These are phyloP conservation scores for Lagerstroemia fauriei DNA, from an alignment of 441 rosid genomes.

Conservation along the genomic window DNA sequence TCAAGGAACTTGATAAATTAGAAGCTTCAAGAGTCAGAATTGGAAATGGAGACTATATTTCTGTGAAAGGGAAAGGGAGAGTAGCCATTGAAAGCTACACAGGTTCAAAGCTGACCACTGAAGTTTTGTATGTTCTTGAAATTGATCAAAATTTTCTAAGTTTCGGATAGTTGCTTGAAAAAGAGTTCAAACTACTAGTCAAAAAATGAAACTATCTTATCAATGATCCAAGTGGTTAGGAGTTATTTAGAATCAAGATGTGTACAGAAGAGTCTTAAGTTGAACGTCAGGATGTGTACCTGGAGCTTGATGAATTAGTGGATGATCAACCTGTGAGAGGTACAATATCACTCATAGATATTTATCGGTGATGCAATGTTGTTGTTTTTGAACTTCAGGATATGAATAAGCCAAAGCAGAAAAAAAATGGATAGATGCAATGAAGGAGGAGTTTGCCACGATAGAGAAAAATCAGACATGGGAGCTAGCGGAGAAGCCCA, in stretches of 20 bases:
- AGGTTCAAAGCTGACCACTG: neutral
- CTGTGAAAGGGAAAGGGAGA: slow-evolving; percentile 11
- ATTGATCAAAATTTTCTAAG: slow-evolving; percentile 22
- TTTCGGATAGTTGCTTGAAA: slow-evolving; percentile 8
- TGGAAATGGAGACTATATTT: slow-evolving; percentile 9
- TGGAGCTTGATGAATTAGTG: neutral
- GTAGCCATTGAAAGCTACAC: neutral
- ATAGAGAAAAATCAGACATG: too few relatives aligned
- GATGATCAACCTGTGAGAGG: neutral
- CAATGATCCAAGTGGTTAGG: neutral
- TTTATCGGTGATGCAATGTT: too few relatives aligned
- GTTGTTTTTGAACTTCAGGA: too few relatives aligned
- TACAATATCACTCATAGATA: neutral
- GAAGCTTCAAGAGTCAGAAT: neutral
- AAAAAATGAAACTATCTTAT: neutral
- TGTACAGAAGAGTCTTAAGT: neutral
- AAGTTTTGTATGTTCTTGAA: slow-evolving; percentile 15
- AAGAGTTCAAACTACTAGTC: neutral
- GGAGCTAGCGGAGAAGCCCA: too few relatives aligned
- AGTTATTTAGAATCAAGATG: neutral
- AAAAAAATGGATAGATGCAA: too few relatives aligned
- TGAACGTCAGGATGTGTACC: neutral
- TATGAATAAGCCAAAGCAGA: too few relatives aligned
- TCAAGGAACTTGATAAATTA: neutral
- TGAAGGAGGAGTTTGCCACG: neutral